Evolutionary conservation across 2,329 filamentous ascomycete species (phyloP).

Genomic region (Penicillium sp.): DNA sequence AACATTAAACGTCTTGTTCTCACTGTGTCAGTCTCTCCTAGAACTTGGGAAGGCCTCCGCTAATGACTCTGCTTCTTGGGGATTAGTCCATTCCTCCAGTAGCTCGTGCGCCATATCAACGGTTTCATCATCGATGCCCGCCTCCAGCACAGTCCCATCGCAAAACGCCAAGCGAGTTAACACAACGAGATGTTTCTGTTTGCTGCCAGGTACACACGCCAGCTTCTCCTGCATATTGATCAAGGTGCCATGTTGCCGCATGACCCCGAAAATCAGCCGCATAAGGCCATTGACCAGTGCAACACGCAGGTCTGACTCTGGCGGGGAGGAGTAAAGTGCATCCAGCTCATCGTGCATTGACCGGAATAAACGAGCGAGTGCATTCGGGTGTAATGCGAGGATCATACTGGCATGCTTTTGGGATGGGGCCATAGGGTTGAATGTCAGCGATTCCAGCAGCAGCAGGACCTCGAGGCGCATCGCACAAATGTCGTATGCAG

Average conservation of each 20-base stretch:
- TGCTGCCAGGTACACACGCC: constrained; percentile 58
- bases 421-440: constrained; percentile 51
- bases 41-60: constrained; percentile 39
- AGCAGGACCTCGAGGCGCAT: constrained; percentile 40
- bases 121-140: constrained; percentile 66
- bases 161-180: constrained; percentile 78
- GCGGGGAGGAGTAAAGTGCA: constrained; percentile 47
- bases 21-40: constrained; percentile 22
- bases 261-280: constrained; percentile 53
- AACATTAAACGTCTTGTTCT: constrained; percentile 5
- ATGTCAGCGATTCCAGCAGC: constrained; percentile 36
- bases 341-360: constrained; percentile 66
- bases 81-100: constrained; percentile 69
- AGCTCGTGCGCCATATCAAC: constrained; percentile 73
- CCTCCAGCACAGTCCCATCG: constrained; percentile 68
- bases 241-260: constrained; percentile 52
- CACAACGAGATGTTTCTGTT: constrained; percentile 72
- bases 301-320: constrained; percentile 41
- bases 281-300: constrained; percentile 52
- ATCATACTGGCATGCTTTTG: constrained; percentile 50
- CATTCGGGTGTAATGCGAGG: constrained; percentile 59
- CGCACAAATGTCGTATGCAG: constrained; percentile 31
- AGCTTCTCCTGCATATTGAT: constrained; percentile 66
- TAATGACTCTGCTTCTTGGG: constrained; percentile 63
- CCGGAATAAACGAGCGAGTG: constrained; percentile 65